Evolutionary conservation across 2,329 filamentous ascomycete species (phyloP).

Genomic region (Xylaria sp.): DNA sequence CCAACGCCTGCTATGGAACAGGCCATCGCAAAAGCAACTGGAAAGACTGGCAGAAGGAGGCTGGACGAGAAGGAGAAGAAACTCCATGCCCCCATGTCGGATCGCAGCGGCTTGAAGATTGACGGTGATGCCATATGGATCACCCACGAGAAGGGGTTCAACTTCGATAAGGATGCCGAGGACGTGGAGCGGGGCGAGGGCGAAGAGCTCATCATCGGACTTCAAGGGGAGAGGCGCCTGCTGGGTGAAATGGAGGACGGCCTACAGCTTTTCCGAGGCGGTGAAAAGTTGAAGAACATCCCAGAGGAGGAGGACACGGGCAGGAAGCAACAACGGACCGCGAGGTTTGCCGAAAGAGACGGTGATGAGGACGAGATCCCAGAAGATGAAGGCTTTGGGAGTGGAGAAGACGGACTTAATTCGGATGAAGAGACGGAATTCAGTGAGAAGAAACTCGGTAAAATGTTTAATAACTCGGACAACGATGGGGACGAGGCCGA

Average conservation of each 20-base stretch:
- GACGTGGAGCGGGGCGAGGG: conserved; percentile 83
- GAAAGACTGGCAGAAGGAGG: conserved; percentile 77
- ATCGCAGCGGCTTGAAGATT: conserved; percentile 92
- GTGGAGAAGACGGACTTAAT: conserved; percentile 55
- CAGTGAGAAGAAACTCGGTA: conserved; percentile 61
- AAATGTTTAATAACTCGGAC: conserved; percentile 59
- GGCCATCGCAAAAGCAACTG: conserved; percentile 79
- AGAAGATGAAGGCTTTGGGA: conserved; percentile 57
- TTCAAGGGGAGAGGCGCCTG: conserved; percentile 80
- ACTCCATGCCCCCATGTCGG: conserved; percentile 96
- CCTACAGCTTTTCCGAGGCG: conserved; percentile 82
- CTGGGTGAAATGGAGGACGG: conserved; percentile 82
- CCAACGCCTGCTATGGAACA: conserved; percentile 91
- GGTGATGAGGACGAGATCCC: conserved; percentile 56
- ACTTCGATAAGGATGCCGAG: conserved; percentile 70
- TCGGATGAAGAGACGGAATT: conserved; percentile 60
- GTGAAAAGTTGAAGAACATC: conserved; percentile 65
- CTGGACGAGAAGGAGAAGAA: conserved; percentile 97
- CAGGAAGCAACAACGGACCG: conserved; percentile 60
- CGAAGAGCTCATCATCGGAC: conserved; percentile 88
- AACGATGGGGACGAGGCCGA: conserved; percentile 66
- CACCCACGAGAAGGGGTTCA: conserved; percentile 70
- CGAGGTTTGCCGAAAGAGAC: conserved; percentile 62
- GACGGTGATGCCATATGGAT: conserved; percentile 98
- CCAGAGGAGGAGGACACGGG: conserved; percentile 63